Evolutionary conservation across 2,329 filamentous ascomycete genomes (phyloP).

Genomic region (Ceratocystiopsis brevicomis): DNA sequence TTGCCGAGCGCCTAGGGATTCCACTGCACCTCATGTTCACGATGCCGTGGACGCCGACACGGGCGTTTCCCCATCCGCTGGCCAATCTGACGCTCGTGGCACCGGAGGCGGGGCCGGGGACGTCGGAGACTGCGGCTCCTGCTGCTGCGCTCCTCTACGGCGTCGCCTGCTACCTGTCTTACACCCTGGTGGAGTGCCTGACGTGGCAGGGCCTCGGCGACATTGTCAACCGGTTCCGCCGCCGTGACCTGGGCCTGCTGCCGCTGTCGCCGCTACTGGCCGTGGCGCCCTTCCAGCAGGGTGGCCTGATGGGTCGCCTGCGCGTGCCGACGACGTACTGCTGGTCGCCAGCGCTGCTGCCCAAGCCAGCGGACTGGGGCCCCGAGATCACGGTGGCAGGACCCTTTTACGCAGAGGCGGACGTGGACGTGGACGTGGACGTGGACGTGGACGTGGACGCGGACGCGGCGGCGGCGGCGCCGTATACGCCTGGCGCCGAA

Average conservation of each 20-base stretch:
- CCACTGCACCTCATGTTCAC: slow-evolving; percentile 63
- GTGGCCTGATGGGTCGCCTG: slow-evolving; percentile 44
- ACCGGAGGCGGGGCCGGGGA: not conserved
- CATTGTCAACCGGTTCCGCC: slow-evolving; percentile 55
- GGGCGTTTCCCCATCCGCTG: slow-evolving; percentile 56
- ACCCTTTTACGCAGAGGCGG: slow-evolving; percentile 42
- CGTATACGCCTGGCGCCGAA: slow-evolving; percentile 44
- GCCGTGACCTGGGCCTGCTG: slow-evolving; percentile 2
- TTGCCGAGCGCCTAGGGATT: slow-evolving; percentile 44
- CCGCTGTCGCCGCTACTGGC: slow-evolving; percentile 30
- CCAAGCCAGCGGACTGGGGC: slow-evolving; percentile 61
- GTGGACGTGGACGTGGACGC: not conserved
- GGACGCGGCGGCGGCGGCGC: too few species aligned
- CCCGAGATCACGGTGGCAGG: slow-evolving; percentile 53
- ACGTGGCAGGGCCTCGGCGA: slow-evolving; percentile 79
- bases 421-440: not conserved
- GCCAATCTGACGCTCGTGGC: slow-evolving; percentile 46
- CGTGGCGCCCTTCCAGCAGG: slow-evolving; percentile 40
- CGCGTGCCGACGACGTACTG: slow-evolving; percentile 59
- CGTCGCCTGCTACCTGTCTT: slow-evolving; percentile 45
- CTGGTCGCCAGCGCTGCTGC: slow-evolving; percentile 30
- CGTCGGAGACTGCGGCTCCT: not conserved
- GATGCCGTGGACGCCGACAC: slow-evolving; percentile 31
- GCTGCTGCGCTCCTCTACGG: not conserved
- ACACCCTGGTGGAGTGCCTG: slow-evolving; percentile 65